A percentile compares a stretch with the other conserved stretches of the same genome.
Conservation (phyloP, 768 basidiomycete genomes). For the Trametes cinnabarina region DNA sequence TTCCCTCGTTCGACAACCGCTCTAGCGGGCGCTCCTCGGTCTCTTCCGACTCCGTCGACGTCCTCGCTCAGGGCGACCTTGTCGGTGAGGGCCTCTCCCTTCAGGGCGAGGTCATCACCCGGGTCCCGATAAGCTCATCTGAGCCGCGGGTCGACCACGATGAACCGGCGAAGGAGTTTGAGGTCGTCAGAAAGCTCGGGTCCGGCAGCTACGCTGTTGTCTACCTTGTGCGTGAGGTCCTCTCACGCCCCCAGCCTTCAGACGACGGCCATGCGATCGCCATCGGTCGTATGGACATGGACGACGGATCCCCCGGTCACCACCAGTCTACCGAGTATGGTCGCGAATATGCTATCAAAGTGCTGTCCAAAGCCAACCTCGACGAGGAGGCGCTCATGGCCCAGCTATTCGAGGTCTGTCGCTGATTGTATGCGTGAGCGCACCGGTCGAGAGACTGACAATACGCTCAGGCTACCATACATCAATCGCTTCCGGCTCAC, state of each 20-base stretch:
- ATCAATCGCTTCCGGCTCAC: constrained; percentile 87
- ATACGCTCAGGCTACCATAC: constrained; percentile 73
- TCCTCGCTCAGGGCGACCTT: constrained; percentile 69
- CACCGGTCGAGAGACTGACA: constrained; percentile 2
- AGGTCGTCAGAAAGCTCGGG: constrained; percentile 84
- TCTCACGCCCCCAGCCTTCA: constrained; percentile 37
- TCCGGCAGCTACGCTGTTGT: constrained; percentile 93
- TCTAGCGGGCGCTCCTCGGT: constrained; percentile 26
- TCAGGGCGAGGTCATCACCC: constrained; percentile 63
- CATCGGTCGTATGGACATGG: constrained; percentile 32
- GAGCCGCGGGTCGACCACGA: constrained; percentile 34
- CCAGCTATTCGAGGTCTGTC: constrained; percentile 84
- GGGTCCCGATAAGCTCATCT: constrained; percentile 48
- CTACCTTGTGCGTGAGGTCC: constrained; percentile 81
- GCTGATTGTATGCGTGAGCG: background rate
- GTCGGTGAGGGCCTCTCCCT: constrained; percentile 67
- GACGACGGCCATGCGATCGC: constrained; percentile 49
- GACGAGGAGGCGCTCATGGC: constrained; percentile 82
- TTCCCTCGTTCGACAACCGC: constrained; percentile 17
- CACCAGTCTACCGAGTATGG: constrained; percentile 49
- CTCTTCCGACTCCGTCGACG: constrained; percentile 52
- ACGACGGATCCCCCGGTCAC: constrained; percentile 24
- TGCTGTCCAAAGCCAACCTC: constrained; percentile 91
- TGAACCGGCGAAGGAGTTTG: constrained; percentile 63
- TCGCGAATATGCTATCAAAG: constrained; percentile 91